Evolutionary conservation across 1,139 yeast species (phyloP).

Genomic region (Hansenula sp.): DNA sequence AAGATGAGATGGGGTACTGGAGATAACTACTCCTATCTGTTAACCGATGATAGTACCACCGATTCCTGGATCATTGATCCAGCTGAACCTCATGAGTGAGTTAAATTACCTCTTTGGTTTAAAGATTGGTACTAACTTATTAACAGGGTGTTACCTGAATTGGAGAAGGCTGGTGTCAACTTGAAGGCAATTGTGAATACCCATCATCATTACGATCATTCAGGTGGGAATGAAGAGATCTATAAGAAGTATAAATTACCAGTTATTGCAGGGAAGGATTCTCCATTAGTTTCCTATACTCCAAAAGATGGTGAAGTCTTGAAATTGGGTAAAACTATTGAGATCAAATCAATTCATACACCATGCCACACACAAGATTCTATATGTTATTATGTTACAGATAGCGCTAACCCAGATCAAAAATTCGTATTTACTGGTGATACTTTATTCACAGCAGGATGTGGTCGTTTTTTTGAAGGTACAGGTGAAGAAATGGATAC

Average conservation of each 20-base stretch:
- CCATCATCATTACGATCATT: constrained; percentile 93
- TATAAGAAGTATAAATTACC: constrained; percentile 38
- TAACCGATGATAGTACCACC: constrained; percentile 62
- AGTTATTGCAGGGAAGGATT: constrained; percentile 82
- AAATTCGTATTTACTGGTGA: constrained; percentile 92
- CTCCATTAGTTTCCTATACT: constrained; percentile 62
- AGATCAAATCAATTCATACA: constrained; percentile 84
- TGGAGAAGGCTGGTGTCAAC: constrained; percentile 33
- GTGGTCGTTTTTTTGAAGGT: constrained; percentile 97
- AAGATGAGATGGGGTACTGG: constrained; percentile 97
- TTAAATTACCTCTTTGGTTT: no score
- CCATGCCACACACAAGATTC: constrained; percentile 98
- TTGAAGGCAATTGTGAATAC: constrained; percentile 84
- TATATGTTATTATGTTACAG: constrained; percentile 77
- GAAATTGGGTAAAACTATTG: constrained; percentile 56
- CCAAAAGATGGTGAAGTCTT: constrained; percentile 65
- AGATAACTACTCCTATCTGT: constrained; percentile 81
- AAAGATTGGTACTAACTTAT: background rate
- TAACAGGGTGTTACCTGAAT: constrained; percentile 30
- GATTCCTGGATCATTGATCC: constrained; percentile 89
- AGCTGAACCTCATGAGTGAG: constrained; percentile 67
- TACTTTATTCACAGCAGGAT: constrained; percentile 89
- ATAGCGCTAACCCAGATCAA: constrained; percentile 49
- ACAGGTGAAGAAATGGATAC: constrained; percentile 73
- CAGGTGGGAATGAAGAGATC: constrained; percentile 74